Evolutionary conservation across 495 filamentous ascomycete species (phyloP).

Genomic region (Cercophora sp.): DNA sequence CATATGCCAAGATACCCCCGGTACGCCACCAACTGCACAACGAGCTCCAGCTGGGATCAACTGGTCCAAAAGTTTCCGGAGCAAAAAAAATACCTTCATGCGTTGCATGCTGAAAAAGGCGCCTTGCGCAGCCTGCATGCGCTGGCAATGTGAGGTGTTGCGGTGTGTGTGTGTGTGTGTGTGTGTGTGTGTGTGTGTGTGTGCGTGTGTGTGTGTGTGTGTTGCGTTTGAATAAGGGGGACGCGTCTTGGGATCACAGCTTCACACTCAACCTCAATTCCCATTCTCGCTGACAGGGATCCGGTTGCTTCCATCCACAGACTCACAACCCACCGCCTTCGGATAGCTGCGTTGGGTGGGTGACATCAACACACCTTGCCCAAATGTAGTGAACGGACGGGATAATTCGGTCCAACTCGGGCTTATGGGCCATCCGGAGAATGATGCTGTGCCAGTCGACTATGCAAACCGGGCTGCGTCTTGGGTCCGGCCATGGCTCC

Average conservation of each 20-base stretch:
- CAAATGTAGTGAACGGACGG: too few species aligned
- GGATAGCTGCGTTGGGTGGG: neutral
- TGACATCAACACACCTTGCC: neutral
- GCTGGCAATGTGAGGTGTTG: neutral
- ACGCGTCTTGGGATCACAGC: too few species aligned
- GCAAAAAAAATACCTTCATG: neutral
- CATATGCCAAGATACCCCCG: constrained; percentile 13
- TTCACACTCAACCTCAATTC: too few species aligned
- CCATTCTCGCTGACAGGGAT: neutral
- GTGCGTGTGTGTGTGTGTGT: too few species aligned
- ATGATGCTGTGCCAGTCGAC: neutral
- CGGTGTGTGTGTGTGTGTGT: constrained; percentile 1
- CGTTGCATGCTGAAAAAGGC: neutral
- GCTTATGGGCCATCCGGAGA: too few species aligned
- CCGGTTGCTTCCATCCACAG: neutral
- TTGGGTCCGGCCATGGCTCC: neutral
- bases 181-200: too few species aligned
- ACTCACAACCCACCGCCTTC: too few species aligned
- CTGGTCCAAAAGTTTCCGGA: neutral
- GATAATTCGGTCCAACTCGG: too few species aligned
- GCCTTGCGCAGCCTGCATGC: neutral
- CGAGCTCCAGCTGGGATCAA: neutral
- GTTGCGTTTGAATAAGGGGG: too few species aligned
- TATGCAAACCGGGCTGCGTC: neutral
- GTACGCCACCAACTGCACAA: too few species aligned